These are phyloP conservation scores for Mycena rosella DNA, from an alignment of 768 basidiomycete species.

Conservation along the genomic window DNA sequence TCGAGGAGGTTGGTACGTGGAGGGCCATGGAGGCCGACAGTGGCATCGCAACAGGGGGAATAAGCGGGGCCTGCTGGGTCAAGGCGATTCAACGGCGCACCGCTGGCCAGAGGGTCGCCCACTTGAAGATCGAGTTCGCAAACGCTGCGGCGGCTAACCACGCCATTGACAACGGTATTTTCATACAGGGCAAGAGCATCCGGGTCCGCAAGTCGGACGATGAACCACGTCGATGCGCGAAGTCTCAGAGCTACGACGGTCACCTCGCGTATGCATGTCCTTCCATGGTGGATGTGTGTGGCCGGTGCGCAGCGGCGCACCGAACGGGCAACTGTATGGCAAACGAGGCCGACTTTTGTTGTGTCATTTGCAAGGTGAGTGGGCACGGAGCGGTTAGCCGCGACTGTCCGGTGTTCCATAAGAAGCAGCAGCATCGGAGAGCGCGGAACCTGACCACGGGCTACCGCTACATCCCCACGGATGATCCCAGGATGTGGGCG, in stretches of 20 bases:
- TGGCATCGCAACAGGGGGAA: neutral
- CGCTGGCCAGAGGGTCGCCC: neutral
- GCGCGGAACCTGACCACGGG: neutral
- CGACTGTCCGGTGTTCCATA: neutral
- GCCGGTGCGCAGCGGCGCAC: conserved; percentile 1
- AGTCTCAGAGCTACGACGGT: conserved; percentile 13
- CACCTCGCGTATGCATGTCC: conserved; percentile 4
- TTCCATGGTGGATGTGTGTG: neutral
- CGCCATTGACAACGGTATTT: conserved; percentile 13
- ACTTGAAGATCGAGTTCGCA: conserved; percentile 11
- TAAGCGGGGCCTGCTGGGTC: conserved; percentile 3
- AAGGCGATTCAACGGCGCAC: neutral
- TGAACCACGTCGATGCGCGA: neutral
- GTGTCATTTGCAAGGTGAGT: conserved; percentile 16
- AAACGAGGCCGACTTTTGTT: neutral
- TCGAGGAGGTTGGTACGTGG: conserved; percentile 3
- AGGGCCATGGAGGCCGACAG: conserved; percentile 6
- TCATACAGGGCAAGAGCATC: neutral
- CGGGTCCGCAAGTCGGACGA: neutral
- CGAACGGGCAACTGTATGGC: conserved; percentile 2
- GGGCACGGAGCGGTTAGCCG: conserved; percentile 4
- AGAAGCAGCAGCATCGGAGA: neutral
- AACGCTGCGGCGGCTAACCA: neutral
- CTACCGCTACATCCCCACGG: neutral
- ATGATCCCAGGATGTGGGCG: neutral